Percentiles rank a stretch among this genome's conserved stretches.
phyloP scores from a whole-genome alignment of 441 rosid genomes.

The Populus hybrid region DNA sequence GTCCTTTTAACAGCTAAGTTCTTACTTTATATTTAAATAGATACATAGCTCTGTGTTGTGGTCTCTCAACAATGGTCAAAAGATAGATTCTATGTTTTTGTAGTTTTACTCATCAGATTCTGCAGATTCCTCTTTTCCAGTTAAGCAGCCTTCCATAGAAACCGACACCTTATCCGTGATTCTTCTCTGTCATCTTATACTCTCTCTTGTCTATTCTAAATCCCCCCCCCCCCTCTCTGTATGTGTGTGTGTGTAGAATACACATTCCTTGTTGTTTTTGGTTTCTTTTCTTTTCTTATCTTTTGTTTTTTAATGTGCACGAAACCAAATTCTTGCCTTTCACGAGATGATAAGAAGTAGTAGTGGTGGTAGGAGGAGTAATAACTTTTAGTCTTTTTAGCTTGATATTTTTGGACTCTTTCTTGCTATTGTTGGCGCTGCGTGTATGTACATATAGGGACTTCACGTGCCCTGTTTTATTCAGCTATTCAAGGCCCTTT shows the following conservation, averaged over 20 bases:
- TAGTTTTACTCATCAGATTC: background rate
- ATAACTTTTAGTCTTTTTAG: background rate
- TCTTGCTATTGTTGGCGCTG: background rate
- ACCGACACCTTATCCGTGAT: slow-evolving; percentile 65
- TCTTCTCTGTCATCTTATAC: slow-evolving; percentile 24
- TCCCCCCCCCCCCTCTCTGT: background rate
- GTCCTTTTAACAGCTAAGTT: too few relatives aligned
- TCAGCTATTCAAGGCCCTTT: slow-evolving; percentile 11
- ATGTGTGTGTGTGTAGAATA: background rate
- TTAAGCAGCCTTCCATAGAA: slow-evolving; percentile 23
- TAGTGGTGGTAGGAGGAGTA: background rate
- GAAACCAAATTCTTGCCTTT: slow-evolving; percentile 31
- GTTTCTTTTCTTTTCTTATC: slow-evolving; percentile 1
- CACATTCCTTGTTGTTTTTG: background rate
- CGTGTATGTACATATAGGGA: slow-evolving; percentile 18
- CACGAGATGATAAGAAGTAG: slow-evolving; percentile 26
- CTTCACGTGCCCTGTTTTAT: slow-evolving; percentile 26
- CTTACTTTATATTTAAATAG: too few relatives aligned
- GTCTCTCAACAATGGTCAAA: too few relatives aligned
- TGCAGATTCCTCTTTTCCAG: background rate
- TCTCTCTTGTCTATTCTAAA: background rate
- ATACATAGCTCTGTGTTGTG: too few relatives aligned
- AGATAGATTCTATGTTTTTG: background rate
- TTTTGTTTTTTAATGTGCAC: background rate
- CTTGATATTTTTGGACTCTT: slow-evolving; percentile 19